Conservation (phyloP, 306 rosid species). For the Vicia villosa region DNA sequence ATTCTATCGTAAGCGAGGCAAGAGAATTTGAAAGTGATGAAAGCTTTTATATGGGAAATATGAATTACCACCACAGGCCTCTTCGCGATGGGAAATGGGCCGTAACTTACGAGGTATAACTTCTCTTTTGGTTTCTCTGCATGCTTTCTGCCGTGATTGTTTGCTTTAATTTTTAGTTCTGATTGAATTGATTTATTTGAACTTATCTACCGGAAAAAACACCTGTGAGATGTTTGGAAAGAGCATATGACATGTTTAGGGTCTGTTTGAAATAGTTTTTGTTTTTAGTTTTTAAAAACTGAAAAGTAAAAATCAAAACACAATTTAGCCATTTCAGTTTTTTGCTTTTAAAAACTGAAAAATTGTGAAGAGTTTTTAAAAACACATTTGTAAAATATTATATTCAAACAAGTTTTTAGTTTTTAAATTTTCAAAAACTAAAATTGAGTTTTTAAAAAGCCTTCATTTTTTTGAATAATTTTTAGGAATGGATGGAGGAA, state of each 20-base stretch:
- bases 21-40: conserved; percentile 46
- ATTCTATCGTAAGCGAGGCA: conserved; percentile 68
- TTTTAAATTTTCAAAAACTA: no score
- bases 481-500: conserved; percentile 94
- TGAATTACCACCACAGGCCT: conserved; percentile 86
- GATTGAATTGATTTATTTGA: not conserved
- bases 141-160: not conserved
- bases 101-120: conserved; percentile 84
- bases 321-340: no score
- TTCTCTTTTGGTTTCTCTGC: conserved; percentile 18
- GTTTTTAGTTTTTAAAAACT: no score
- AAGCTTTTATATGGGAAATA: conserved; percentile 87
- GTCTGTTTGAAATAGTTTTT: no score
- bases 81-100: conserved; percentile 98
- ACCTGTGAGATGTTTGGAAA: no score
- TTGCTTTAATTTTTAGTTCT: not conserved
- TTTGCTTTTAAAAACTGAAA: no score
- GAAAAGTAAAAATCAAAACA: no score
- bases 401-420: no score
- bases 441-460: no score
- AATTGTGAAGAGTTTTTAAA: no score
- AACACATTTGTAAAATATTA: no score
- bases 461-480: not conserved
- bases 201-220: not conserved
- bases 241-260: no score